Percentiles rank a stretch among this genome's conserved stretches.
Conservation (phyloP, 2,329 filamentous ascomycete species). For the Raffaelea arxii region DNA sequence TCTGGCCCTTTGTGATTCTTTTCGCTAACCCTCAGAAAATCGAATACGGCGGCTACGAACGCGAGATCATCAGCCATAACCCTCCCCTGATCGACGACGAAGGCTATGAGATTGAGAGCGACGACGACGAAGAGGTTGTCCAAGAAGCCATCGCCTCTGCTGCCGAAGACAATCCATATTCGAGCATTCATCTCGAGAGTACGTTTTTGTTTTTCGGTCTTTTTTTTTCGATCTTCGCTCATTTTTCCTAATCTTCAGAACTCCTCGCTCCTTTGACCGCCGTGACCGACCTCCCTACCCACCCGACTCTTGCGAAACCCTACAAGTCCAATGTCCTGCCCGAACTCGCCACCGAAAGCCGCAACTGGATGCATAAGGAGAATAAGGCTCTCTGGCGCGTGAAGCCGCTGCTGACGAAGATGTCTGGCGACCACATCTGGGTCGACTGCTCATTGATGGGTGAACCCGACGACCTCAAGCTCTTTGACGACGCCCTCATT, state of each 20-base stretch:
- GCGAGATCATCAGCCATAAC: constrained; percentile 66
- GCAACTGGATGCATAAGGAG: constrained; percentile 65
- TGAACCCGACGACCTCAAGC: constrained; percentile 42
- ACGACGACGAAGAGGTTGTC: constrained; percentile 54
- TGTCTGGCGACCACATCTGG: constrained; percentile 68
- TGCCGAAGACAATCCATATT: constrained; percentile 66
- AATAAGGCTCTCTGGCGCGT: constrained; percentile 63
- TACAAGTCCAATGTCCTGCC: constrained; percentile 66
- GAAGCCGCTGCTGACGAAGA: constrained; percentile 61
- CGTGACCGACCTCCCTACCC: constrained; percentile 62
- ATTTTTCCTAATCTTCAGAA: constrained; percentile 30
- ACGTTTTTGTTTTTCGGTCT: constrained; percentile 21
- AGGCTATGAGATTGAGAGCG: constrained; percentile 65
- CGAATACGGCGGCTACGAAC: constrained; percentile 62
- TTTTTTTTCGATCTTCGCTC: not conserved
- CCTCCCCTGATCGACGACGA: constrained; percentile 66
- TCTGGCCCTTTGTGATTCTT: not conserved
- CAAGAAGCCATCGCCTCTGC: constrained; percentile 51
- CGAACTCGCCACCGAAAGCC: constrained; percentile 59
- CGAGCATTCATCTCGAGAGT: constrained; percentile 63
- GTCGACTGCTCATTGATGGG: constrained; percentile 50
- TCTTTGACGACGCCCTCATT: constrained; percentile 41
- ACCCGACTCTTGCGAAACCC: constrained; percentile 64
- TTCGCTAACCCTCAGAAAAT: constrained; percentile 43
- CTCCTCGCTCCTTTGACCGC: constrained; percentile 67